These are phyloP conservation scores for Taphrina wiesneri DNA, from an alignment of 1,139 yeast genomes.

Conservation along the genomic window DNA sequence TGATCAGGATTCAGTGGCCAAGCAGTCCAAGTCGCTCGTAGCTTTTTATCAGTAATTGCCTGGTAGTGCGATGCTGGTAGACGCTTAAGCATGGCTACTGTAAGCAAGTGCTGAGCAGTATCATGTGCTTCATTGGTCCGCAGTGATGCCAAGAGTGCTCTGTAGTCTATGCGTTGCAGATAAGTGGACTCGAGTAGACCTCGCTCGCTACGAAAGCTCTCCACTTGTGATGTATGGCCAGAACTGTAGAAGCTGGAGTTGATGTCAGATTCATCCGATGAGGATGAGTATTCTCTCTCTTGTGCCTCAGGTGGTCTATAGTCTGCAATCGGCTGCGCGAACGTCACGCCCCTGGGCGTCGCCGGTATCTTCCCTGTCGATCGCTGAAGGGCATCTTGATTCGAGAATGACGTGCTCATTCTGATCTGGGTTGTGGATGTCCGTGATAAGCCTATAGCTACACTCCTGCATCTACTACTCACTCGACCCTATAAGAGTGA, in stretches of 20 bases:
- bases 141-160: conserved; percentile 7
- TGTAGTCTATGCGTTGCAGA: conserved; percentile 6
- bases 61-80: not conserved
- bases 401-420: no score
- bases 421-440: not conserved
- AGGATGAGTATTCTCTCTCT: not conserved
- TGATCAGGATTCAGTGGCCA: conserved; percentile 8
- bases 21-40: conserved; percentile 8
- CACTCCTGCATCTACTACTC: no score
- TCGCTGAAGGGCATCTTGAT: no score
- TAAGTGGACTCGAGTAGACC: conserved; percentile 7
- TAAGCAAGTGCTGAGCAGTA: conserved; percentile 5
- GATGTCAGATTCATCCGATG: not conserved
- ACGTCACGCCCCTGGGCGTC: conserved; percentile 2
- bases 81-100: conserved; percentile 3
- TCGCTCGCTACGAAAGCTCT: not conserved
- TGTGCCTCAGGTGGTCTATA: not conserved
- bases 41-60: not conserved
- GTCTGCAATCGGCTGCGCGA: conserved; percentile 6
- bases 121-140: conserved; percentile 4
- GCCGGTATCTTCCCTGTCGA: not conserved
- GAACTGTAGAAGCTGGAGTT: not conserved
- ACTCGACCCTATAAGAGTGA: no score
- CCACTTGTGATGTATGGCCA: not conserved
- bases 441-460: no score